Conservation (phyloP, 2,329 filamentous ascomycete species). For the Hyphodiscus sp. region DNA sequence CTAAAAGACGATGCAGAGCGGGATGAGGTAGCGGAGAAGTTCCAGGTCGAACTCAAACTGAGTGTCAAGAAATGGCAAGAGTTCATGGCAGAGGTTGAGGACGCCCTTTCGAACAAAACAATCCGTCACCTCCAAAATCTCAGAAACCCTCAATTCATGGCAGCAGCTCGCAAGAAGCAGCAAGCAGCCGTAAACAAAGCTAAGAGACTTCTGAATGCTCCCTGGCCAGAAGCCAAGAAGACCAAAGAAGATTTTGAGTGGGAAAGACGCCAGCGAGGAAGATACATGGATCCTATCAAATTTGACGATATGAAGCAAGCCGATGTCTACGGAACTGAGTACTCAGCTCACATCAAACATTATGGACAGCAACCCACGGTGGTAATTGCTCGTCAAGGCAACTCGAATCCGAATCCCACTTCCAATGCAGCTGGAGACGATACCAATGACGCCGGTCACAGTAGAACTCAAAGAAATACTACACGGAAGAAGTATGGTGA, state of each 20-base stretch:
- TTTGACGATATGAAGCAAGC: conserved; percentile 45
- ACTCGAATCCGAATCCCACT: neutral
- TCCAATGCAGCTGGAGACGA: neutral
- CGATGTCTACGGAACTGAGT: conserved; percentile 53
- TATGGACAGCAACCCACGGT: conserved; percentile 51
- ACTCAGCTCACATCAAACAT: conserved; percentile 51
- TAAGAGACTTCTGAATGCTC: conserved; percentile 16
- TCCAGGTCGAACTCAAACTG: neutral
- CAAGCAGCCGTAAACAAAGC: neutral
- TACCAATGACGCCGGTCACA: conserved; percentile 16
- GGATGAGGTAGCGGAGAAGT: neutral
- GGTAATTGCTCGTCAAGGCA: conserved; percentile 1
- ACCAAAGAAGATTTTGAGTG: conserved; percentile 22
- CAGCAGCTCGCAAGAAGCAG: conserved; percentile 5
- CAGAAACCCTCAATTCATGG: conserved; percentile 9
- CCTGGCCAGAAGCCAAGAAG: conserved; percentile 15
- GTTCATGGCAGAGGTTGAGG: conserved; percentile 1
- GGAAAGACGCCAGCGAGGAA: conserved; percentile 20
- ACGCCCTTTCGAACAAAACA: neutral
- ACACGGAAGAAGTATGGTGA: conserved; percentile 18
- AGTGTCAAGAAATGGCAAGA: conserved; percentile 1
- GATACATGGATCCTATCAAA: conserved; percentile 20
- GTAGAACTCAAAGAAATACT: conserved; percentile 20
- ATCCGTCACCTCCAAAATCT: conserved; percentile 5
- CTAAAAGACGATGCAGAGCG: conserved; percentile 10